Evolutionary conservation across 306 rosid species (phyloP).

Genomic region (Malus orientalis): DNA sequence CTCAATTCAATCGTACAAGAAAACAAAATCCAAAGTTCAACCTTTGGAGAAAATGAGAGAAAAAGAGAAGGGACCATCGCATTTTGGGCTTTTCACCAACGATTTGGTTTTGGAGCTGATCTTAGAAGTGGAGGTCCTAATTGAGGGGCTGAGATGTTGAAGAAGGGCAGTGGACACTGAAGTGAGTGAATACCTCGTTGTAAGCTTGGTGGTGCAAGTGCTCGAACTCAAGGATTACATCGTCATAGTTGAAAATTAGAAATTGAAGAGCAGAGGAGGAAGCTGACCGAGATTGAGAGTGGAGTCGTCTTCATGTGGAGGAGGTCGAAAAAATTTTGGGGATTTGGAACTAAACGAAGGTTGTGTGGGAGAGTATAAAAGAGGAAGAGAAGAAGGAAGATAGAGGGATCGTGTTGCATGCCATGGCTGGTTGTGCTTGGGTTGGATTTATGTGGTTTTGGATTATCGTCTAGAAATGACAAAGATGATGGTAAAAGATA

Average conservation of each 20-base stretch:
- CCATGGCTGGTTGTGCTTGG: constrained; percentile 29
- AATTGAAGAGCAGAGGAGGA: constrained; percentile 46
- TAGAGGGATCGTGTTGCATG: constrained; percentile 22
- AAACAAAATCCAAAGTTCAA: not conserved
- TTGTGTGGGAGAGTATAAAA: constrained; percentile 17
- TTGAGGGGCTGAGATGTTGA: constrained; percentile 53
- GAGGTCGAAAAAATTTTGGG: constrained; percentile 2
- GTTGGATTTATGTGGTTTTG: not conserved
- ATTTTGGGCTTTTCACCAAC: constrained; percentile 98
- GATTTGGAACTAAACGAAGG: constrained; percentile 9
- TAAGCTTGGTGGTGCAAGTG: constrained; percentile 96
- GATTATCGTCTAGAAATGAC: too few species aligned
- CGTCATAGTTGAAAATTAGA: constrained; percentile 88
- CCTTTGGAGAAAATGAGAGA: not conserved
- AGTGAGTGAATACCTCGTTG: constrained; percentile 75
- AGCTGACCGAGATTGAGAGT: constrained; percentile 41
- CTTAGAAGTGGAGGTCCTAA: constrained; percentile 74
- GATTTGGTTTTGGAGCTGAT: constrained; percentile 73
- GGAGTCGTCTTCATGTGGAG: constrained; percentile 18
- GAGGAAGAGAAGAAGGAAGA: constrained; percentile 20
- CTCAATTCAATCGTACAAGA: not conserved
- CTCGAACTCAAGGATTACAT: constrained; percentile 89
- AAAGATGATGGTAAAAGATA: too few species aligned
- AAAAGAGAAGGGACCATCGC: constrained; percentile 53
- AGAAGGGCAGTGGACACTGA: constrained; percentile 58